Percentiles rank a stretch among this genome's conserved stretches.
Conservation (phyloP, 108 stramenopile species). For the Nannochloropsis gaditana region DNA sequence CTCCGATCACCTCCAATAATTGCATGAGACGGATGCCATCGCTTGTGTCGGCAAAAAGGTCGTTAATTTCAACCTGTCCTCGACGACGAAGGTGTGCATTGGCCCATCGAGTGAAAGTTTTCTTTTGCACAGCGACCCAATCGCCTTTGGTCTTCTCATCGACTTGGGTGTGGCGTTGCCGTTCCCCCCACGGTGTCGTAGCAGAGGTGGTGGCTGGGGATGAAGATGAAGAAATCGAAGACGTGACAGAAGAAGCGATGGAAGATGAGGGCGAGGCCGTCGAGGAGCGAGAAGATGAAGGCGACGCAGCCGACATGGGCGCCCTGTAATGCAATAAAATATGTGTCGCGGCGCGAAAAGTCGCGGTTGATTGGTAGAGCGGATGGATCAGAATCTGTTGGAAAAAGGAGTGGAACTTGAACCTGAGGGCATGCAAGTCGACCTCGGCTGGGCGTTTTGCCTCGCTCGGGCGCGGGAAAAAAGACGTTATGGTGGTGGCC, state of each 20-base stretch:
- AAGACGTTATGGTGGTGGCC: no score
- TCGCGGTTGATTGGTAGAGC: no score
- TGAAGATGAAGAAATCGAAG: background rate
- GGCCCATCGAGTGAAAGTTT: slow-evolving; percentile 43
- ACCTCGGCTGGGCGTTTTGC: no score
- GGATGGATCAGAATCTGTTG: no score
- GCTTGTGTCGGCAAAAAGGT: slow-evolving; percentile 37
- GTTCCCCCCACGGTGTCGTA: background rate
- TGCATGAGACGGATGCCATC: slow-evolving; percentile 30
- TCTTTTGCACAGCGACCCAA: slow-evolving; percentile 37
- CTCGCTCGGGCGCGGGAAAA: no score
- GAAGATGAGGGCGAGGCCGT: background rate
- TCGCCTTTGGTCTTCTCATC: background rate
- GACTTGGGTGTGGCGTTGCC: background rate
- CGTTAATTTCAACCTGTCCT: slow-evolving; percentile 29
- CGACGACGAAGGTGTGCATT: slow-evolving; percentile 25
- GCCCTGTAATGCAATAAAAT: no score
- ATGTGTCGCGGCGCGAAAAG: no score
- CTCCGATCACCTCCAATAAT: slow-evolving; percentile 37
- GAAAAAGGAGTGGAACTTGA: no score
- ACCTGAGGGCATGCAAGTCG: no score
- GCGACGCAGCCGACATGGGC: background rate
- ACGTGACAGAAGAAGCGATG: background rate
- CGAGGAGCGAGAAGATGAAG: background rate
- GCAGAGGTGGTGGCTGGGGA: background rate